Percentiles rank a stretch among this genome's conserved stretches.
These are phyloP conservation scores for Schwanniomyces occidentalis DNA, from an alignment of 805 yeast species.

Conservation along the genomic window DNA sequence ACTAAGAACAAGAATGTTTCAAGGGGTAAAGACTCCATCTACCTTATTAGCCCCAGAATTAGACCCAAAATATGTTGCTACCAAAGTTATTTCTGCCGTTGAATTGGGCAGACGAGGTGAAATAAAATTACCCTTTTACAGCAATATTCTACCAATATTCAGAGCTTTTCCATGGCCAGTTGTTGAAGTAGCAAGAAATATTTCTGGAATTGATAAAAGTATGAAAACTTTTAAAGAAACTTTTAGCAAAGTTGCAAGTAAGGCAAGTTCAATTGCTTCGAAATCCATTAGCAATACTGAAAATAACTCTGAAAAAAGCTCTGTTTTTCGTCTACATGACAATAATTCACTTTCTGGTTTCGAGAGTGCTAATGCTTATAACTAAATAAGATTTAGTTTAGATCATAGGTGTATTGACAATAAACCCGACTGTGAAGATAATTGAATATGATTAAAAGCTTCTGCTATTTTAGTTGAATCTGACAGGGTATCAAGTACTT, in stretches of 20 bases:
- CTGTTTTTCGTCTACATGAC: too few relatives aligned
- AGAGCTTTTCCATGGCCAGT: conserved; percentile 74
- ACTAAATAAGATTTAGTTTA: too few relatives aligned
- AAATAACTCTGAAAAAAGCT: conserved; percentile 1
- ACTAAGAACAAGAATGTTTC: conserved; percentile 71
- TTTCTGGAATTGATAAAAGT: conserved; percentile 68
- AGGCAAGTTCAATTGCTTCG: conserved; percentile 10
- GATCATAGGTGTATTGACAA: too few relatives aligned
- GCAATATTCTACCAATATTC: conserved; percentile 68
- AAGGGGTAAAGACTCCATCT: conserved; percentile 72
- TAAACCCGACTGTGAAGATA: too few relatives aligned
- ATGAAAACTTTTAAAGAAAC: conserved; percentile 29
- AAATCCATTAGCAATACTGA: conserved; percentile 3
- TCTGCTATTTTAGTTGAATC: too few relatives aligned
- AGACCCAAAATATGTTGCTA: conserved; percentile 67
- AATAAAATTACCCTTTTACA: conserved; percentile 74
- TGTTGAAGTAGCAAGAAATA: conserved; percentile 50
- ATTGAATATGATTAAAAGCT: too few relatives aligned
- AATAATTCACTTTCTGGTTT: too few relatives aligned
- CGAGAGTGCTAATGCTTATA: too few relatives aligned
- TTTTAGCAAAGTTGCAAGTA: conserved; percentile 13
- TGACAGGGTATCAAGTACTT: too few relatives aligned
- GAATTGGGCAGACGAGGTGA: conserved; percentile 66
- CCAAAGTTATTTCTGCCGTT: conserved; percentile 53
- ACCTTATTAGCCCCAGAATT: conserved; percentile 78